phyloP scores from a whole-genome alignment of 148 eudicot genomes.

The Cornus kousa region DNA sequence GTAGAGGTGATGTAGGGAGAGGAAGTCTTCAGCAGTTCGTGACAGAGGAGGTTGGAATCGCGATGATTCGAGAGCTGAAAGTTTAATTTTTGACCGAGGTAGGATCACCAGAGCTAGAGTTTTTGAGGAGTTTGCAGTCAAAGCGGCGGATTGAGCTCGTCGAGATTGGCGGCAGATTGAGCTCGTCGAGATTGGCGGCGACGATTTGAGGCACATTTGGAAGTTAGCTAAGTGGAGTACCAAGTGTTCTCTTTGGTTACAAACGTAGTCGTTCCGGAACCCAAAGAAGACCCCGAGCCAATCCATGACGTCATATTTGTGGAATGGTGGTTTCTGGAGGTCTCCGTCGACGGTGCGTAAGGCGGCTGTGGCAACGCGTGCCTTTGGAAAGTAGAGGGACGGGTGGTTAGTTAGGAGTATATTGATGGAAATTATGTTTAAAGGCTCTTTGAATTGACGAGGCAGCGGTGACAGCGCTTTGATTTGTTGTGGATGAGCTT shows the following conservation, averaged over 20 bases:
- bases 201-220: slow-evolving; percentile 73
- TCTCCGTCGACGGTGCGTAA: slow-evolving; percentile 49
- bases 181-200: slow-evolving; percentile 41
- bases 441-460: no score
- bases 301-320: slow-evolving; percentile 46
- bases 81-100: slow-evolving; percentile 34
- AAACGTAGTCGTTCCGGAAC: no score
- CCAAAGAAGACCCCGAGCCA: no score
- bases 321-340: slow-evolving; percentile 73
- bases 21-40: slow-evolving; percentile 52
- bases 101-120: slow-evolving; percentile 69
- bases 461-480: no score
- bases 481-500: no score
- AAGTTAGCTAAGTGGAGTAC: slow-evolving; percentile 50
- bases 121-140: slow-evolving; percentile 17
- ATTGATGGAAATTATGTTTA: no score
- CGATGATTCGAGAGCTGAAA: slow-evolving; percentile 44
- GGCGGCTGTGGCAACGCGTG: slow-evolving; percentile 75
- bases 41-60: slow-evolving; percentile 45
- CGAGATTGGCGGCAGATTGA: slow-evolving; percentile 39
- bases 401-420: no score
- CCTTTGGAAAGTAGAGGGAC: slow-evolving; percentile 26
- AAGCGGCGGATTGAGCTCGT: slow-evolving; percentile 37
- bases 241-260: no score
- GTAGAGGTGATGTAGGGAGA: no score